Conservation (phyloP, 768 basidiomycete genomes). For the Tylopilus vinaceipallidus region DNA sequence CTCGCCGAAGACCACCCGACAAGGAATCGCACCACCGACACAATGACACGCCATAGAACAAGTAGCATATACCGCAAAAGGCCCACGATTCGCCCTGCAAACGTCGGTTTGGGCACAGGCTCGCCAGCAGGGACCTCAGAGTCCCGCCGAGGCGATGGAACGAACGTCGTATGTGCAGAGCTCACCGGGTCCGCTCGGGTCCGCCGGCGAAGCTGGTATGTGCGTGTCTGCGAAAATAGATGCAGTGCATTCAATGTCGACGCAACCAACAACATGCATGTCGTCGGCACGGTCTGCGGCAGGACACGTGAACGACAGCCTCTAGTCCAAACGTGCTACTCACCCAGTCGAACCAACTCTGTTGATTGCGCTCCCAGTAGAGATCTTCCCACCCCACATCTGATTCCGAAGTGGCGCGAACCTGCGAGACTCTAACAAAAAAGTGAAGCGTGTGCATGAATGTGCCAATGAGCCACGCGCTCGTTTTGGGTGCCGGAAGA, state of each 20-base stretch:
- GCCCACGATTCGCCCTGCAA: slow-evolving; percentile 37
- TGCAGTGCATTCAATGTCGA: slow-evolving; percentile 62
- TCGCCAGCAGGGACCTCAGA: slow-evolving; percentile 24
- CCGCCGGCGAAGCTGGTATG: slow-evolving; percentile 66
- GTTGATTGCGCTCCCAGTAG: slow-evolving; percentile 61
- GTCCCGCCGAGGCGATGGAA: slow-evolving; percentile 41
- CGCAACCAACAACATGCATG: slow-evolving; percentile 50
- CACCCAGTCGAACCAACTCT: slow-evolving; percentile 83
- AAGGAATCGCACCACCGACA: slow-evolving; percentile 63
- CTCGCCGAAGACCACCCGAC: slow-evolving; percentile 55
- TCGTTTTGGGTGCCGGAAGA: slow-evolving; percentile 62
- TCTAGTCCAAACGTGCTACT: slow-evolving; percentile 21
- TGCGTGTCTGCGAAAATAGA: slow-evolving; percentile 65
- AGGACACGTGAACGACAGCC: slow-evolving; percentile 9
- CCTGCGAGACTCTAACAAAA: slow-evolving; percentile 57
- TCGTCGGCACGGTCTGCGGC: slow-evolving; percentile 61
- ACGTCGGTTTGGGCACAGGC: slow-evolving; percentile 43
- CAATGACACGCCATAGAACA: slow-evolving; percentile 48
- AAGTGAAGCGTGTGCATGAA: slow-evolving; percentile 68
- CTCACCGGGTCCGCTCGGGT: slow-evolving; percentile 54
- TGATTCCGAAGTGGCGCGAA: slow-evolving; percentile 56
- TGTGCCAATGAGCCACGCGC: slow-evolving; percentile 64
- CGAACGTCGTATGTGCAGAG: slow-evolving; percentile 68
- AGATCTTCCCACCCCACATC: slow-evolving; percentile 80
- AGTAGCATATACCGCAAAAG: slow-evolving; percentile 36